Conservation (phyloP, 345 rosid genomes). For the Rhodomyrtus tomentosa region DNA sequence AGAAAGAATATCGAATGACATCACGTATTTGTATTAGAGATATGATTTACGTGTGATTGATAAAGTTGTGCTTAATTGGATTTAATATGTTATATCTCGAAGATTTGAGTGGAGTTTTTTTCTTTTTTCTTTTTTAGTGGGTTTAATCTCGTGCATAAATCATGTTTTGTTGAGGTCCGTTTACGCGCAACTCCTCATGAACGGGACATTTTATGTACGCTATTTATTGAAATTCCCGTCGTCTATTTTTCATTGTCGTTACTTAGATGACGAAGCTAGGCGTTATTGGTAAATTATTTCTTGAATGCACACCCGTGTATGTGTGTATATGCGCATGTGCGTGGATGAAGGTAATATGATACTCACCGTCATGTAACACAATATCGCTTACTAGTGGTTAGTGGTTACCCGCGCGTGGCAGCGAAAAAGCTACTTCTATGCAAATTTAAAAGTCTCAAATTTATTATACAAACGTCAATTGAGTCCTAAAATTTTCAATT, state of each 20-base stretch:
- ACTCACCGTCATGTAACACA: not conserved
- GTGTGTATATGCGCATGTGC: not conserved
- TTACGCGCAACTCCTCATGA: not conserved
- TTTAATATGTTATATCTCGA: not conserved
- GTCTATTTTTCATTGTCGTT: not conserved
- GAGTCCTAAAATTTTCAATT: too few species aligned
- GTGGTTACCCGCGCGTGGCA: not conserved
- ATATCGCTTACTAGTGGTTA: not conserved
- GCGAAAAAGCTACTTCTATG: not conserved
- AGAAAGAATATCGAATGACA: not conserved
- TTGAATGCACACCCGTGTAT: not conserved
- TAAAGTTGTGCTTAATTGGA: not conserved
- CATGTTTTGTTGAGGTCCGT: not conserved
- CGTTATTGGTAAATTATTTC: not conserved
- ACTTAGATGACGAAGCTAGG: not conserved
- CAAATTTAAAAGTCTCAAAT: not conserved
- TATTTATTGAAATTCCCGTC: not conserved
- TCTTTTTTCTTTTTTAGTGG: too few species aligned
- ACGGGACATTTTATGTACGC: too few species aligned
- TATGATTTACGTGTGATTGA: not conserved
- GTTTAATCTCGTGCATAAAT: not conserved
- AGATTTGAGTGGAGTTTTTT: not conserved
- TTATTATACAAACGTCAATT: too few species aligned
- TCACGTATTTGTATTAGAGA: not conserved
- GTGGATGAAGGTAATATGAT: not conserved